These are phyloP conservation scores for Thoreauomyces humboldtii DNA, from an alignment of 192 early-diverging fungal species.

Conservation along the genomic window DNA sequence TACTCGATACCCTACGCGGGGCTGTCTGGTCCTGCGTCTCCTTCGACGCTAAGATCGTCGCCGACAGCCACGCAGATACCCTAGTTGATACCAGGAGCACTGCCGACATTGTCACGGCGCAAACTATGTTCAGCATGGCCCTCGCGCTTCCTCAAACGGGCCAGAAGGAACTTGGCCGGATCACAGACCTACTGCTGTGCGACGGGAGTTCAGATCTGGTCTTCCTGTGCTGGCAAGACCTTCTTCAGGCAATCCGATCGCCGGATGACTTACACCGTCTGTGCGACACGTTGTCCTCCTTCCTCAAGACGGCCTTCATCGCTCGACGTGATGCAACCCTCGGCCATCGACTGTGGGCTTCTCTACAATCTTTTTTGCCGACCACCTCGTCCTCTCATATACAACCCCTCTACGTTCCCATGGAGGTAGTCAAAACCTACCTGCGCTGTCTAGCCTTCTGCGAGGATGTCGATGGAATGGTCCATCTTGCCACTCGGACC, in stretches of 20 bases:
- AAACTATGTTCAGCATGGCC: too few relatives aligned
- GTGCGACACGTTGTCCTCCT: not conserved
- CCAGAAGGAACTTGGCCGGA: too few relatives aligned
- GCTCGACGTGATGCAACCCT: not conserved
- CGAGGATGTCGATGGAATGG: slow-evolving; percentile 4
- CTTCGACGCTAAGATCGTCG: too few relatives aligned
- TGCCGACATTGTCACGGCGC: too few relatives aligned
- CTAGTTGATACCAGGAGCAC: too few relatives aligned
- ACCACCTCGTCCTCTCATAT: not conserved
- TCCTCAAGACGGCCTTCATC: not conserved
- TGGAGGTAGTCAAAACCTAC: slow-evolving; percentile 1
- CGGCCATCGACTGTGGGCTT: not conserved
- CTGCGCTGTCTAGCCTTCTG: not conserved
- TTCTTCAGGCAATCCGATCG: not conserved
- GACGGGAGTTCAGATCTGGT: too few relatives aligned
- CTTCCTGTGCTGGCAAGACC: too few relatives aligned
- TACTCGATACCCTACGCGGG: too few relatives aligned
- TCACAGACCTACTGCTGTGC: too few relatives aligned
- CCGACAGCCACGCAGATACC: too few relatives aligned
- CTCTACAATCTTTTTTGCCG: not conserved
- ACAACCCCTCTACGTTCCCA: not conserved
- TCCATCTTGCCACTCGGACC: slow-evolving; percentile 1
- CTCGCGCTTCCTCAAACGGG: too few relatives aligned
- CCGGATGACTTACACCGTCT: not conserved
- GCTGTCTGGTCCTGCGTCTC: too few relatives aligned